A percentile compares a stretch with the other conserved stretches of the same genome.
phyloP scores from a whole-genome alignment of 495 filamentous ascomycete genomes.

The Penicillium atrosanguineum region DNA sequence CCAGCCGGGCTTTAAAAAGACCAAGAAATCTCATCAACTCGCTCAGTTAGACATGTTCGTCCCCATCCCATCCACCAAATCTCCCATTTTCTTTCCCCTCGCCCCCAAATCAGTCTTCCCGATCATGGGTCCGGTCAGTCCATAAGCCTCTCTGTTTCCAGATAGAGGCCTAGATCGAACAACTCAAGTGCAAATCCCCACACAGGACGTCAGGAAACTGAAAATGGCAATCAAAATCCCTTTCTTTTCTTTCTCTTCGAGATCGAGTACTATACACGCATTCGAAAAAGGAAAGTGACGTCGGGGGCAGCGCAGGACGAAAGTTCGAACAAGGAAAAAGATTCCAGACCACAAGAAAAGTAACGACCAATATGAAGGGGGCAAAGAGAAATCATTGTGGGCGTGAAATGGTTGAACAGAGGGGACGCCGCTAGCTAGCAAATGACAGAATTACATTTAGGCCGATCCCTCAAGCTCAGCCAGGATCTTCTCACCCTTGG shows the following conservation, averaged over 20 bases:
- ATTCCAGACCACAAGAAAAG: constrained; percentile 25
- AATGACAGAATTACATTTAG: constrained; percentile 54
- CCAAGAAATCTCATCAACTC: constrained; percentile 25
- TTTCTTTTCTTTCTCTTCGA: constrained; percentile 31
- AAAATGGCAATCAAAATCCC: constrained; percentile 30
- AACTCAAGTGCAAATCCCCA: background rate
- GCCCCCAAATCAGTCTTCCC: background rate
- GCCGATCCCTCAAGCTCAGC: constrained; percentile 79
- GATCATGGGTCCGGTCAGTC: background rate
- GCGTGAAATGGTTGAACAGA: constrained; percentile 8
- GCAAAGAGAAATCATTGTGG: constrained; percentile 3
- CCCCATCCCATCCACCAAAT: background rate
- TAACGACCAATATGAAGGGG: background rate
- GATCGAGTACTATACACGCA: constrained; percentile 50
- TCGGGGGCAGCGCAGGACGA: constrained; percentile 30
- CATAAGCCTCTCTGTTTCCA: background rate
- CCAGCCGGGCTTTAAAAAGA: constrained; percentile 30
- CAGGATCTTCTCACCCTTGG: constrained; percentile 99
- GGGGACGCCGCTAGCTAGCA: constrained; percentile 29
- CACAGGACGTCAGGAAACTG: background rate
- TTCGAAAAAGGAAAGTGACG: constrained; percentile 36
- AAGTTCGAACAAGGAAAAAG: constrained; percentile 35
- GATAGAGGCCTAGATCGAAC: constrained; percentile 3
- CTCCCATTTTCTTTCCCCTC: background rate
- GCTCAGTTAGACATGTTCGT: constrained; percentile 15